phyloP scores from a whole-genome alignment of 2,329 filamentous ascomycete species.

The Fusarium foetens region DNA sequence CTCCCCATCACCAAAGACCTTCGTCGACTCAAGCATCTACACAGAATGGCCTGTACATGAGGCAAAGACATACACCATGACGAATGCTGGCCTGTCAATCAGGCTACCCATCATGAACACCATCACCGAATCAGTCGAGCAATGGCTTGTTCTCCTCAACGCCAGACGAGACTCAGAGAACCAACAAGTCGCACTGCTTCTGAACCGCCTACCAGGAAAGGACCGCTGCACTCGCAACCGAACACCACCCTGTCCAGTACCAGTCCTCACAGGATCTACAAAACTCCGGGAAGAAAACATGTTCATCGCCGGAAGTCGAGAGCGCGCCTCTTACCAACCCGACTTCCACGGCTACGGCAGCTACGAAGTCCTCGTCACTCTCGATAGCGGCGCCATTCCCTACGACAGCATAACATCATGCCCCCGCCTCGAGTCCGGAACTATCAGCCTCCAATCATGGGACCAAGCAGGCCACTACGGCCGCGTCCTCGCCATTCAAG shows the following conservation, averaged over 20 bases:
- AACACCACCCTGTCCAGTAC: conserved; percentile 2
- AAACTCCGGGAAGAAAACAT: conserved; percentile 16
- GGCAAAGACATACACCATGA: conserved; percentile 23
- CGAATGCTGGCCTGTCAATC: conserved; percentile 12
- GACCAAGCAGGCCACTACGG: conserved; percentile 13
- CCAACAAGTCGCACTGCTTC: conserved; percentile 11
- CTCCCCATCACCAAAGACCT: conserved; percentile 7
- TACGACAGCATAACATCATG: conserved; percentile 17
- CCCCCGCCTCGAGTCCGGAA: neutral
- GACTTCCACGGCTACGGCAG: conserved; percentile 9
- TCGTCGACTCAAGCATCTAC: conserved; percentile 13
- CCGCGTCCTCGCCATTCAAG: conserved; percentile 12
- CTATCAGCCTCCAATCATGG: conserved; percentile 5
- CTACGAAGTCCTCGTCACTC: conserved; percentile 6
- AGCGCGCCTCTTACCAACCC: conserved; percentile 1
- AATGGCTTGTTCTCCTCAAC: conserved; percentile 23
- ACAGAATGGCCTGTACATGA: conserved; percentile 24
- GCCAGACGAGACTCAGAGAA: conserved; percentile 17
- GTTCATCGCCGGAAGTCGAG: conserved; percentile 17
- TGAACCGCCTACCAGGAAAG: conserved; percentile 16
- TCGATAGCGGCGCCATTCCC: conserved; percentile 6
- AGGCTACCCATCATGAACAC: conserved; percentile 22
- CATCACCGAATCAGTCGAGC: conserved; percentile 20
- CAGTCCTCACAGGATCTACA: neutral
- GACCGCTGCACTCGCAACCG: conserved; percentile 16